Evolutionary conservation across 2,329 filamentous ascomycete species (phyloP), one percentile per base, ranked within the genome.

Genomic region (Xylaria multiplex): DNA sequence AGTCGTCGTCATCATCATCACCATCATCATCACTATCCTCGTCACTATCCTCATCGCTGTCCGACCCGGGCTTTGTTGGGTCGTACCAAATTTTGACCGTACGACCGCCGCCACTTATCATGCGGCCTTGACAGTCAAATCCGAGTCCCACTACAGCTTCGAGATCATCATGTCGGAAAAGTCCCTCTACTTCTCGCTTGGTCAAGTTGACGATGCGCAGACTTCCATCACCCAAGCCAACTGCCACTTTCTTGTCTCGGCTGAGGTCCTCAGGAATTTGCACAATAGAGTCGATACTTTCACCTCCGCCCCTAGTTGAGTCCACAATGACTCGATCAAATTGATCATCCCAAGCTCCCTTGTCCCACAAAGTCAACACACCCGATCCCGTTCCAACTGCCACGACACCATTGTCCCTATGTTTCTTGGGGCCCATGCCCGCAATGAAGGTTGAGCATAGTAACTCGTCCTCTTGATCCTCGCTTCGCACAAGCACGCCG

Each of bases 381-480:
- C 96, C 96, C 48, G 88, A 90, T 19, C 88, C 90, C 30, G 85
- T 88, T 24, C 92, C 93, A 42, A 92, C 91, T 0, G 93, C 92
- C 2, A 96, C 79, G 3, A 96, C 85, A 5, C 93, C 93, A 53
- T 92, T 91, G 73, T 88, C 90, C 43, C 85, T 81, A 67, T 86
- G 84, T 69, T 82, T 82, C 76, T 88, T 89, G 35, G 90, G 89
- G 0, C 91, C 88, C 67, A 97, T 80, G 0, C 93, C 93, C 0
- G 90, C 86, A 19, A 98, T 88, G 75, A 93, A 92, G 53, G 88
- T 83, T 1, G 91, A 91, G 74, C 91, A 92, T n/a, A 97, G 84
- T 65, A 98, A 81, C 79, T 98, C 93, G 70, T 97, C 94, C 73
- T 96, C 96, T 77, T 98, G 96, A 74, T 98, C 93, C 76, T 97